Conservation (phyloP, 2,329 filamentous ascomycete species). For the Stagonosporopsis rhizophila region DNA sequence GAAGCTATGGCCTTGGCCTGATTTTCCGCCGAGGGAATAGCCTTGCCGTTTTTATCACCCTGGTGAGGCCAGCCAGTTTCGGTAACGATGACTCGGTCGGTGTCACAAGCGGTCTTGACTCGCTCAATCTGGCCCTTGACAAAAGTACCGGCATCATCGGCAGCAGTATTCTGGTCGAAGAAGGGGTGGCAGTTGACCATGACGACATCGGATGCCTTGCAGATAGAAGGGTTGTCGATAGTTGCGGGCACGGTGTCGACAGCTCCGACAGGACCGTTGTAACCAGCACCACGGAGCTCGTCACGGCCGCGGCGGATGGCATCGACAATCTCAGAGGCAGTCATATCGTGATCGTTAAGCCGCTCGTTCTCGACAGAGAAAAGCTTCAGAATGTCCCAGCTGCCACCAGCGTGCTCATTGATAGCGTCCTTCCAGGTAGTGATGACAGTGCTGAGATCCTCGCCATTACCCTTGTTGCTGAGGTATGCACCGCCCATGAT, state of each 20-base stretch:
- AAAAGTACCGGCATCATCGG: constrained; percentile 71
- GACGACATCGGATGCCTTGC: constrained; percentile 76
- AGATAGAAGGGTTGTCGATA: constrained; percentile 72
- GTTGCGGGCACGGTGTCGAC: constrained; percentile 80
- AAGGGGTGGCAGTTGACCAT: constrained; percentile 85
- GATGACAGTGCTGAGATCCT: constrained; percentile 59
- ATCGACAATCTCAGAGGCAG: constrained; percentile 61
- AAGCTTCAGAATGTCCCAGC: constrained; percentile 75
- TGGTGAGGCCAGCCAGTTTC: constrained; percentile 85
- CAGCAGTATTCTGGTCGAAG: constrained; percentile 71
- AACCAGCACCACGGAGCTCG: constrained; percentile 68
- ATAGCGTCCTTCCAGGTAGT: constrained; percentile 66
- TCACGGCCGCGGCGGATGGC: constrained; percentile 66
- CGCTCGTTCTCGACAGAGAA: constrained; percentile 83
- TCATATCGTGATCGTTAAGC: constrained; percentile 63
- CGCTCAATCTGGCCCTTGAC: constrained; percentile 62
- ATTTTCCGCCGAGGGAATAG: constrained; percentile 72
- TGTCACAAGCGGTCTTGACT: constrained; percentile 56
- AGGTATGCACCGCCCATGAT: constrained; percentile 79
- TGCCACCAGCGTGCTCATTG: constrained; percentile 50
- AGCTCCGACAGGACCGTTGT: constrained; percentile 74
- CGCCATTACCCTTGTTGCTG: constrained; percentile 56
- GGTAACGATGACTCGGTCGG: constrained; percentile 74
- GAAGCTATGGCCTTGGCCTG: constrained; percentile 71
- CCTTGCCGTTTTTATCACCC: constrained; percentile 69